phyloP scores from a whole-genome alignment of 495 filamentous ascomycete genomes.

The Stereocaulon alpinum region DNA sequence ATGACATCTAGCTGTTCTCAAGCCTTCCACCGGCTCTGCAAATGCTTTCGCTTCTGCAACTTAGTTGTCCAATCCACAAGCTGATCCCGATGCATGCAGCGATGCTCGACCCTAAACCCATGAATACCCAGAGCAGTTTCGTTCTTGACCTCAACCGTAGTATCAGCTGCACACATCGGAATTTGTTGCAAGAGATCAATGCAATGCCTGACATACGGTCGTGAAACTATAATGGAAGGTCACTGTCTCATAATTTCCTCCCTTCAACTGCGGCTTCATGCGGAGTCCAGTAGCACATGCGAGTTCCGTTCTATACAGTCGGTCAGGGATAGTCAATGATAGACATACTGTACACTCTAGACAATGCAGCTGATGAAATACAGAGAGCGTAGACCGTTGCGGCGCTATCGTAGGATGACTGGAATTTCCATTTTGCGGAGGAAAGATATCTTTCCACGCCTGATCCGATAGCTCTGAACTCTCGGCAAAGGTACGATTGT shows the following conservation, averaged over 20 bases:
- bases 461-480: conserved; percentile 12
- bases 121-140: too few species aligned
- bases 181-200: too few species aligned
- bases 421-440: conserved; percentile 17
- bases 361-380: conserved; percentile 24
- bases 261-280: conserved; percentile 3
- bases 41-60: too few species aligned
- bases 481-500: conserved; percentile 7
- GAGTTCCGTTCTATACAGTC: conserved; percentile 5
- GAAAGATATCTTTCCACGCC: conserved; percentile 18
- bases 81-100: too few species aligned
- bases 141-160: too few species aligned
- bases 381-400: conserved; percentile 15
- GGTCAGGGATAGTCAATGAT: not conserved
- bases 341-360: not conserved
- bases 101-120: too few species aligned
- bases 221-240: conserved; percentile 15
- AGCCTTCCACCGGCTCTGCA: too few species aligned
- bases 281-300: conserved; percentile 4
- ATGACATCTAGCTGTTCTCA: too few species aligned
- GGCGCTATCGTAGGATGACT: conserved; percentile 17
- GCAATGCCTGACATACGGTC: too few species aligned
- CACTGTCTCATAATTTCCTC: not conserved
- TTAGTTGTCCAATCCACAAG: too few species aligned
- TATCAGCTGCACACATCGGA: too few species aligned